Evolutionary conservation across 331 rosid species (phyloP).

Genomic region (Malus hybrid): DNA sequence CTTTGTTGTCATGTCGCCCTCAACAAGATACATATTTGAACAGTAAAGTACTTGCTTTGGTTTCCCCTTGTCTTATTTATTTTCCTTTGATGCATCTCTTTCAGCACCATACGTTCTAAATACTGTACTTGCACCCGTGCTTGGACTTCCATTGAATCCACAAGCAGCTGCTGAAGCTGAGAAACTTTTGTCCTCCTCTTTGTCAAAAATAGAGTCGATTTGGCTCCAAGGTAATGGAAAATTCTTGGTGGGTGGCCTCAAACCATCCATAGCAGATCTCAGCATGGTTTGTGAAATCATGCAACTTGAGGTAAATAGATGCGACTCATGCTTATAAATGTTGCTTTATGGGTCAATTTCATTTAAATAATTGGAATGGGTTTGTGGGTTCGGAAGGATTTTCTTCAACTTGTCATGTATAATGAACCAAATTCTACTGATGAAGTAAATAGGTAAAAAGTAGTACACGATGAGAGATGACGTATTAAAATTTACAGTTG

Average conservation of each 20-base stretch:
- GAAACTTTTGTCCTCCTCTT: slow-evolving; percentile 53
- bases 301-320: slow-evolving; percentile 63
- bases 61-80: slow-evolving; percentile 5
- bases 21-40: not conserved
- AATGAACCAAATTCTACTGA: not conserved
- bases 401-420: not conserved
- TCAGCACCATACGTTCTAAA: slow-evolving; percentile 46
- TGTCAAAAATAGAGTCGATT: slow-evolving; percentile 60
- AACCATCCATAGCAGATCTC: slow-evolving; percentile 64
- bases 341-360: not conserved
- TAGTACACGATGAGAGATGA: not conserved
- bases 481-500: not conserved
- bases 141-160: slow-evolving; percentile 46
- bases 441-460: not conserved
- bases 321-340: not conserved
- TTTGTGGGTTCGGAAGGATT: not conserved
- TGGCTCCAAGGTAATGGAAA: slow-evolving; percentile 63
- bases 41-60: not conserved
- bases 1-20: not conserved
- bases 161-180: slow-evolving; percentile 69
- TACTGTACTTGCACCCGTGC: slow-evolving; percentile 53
- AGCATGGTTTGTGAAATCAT: slow-evolving; percentile 60
- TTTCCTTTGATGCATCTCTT: slow-evolving; percentile 18
- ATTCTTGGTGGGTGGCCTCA: slow-evolving; percentile 38
- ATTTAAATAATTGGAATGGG: not conserved